phyloP scores from a whole-genome alignment of 148 eudicot genomes.

The Chenopodium album region DNA sequence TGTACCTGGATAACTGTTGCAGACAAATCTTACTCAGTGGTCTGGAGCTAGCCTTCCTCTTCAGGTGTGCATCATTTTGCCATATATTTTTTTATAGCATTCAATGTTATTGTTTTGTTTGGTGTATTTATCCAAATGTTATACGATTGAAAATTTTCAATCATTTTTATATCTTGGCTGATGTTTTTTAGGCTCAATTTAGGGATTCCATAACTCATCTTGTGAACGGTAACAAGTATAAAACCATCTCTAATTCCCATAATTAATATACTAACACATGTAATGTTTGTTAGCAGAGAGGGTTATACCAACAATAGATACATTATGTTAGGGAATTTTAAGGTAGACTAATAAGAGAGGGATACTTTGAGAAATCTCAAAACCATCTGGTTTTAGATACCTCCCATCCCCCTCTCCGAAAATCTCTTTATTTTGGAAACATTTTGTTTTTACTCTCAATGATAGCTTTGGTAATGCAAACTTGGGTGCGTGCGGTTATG shows the following conservation, averaged over 20 bases:
- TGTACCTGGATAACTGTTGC: slow-evolving; percentile 36
- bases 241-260: not conserved
- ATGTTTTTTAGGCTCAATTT: not conserved
- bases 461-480: too few species aligned
- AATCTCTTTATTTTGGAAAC: not conserved
- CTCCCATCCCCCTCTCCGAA: not conserved
- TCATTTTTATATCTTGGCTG: not conserved
- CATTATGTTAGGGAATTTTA: not conserved
- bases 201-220: not conserved
- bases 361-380: not conserved
- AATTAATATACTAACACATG: not conserved
- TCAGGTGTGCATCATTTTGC: slow-evolving; percentile 56
- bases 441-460: not conserved
- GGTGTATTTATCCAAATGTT: not conserved
- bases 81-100: not conserved
- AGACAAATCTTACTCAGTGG: slow-evolving; percentile 99
- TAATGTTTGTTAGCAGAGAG: not conserved
- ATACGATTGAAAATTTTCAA: not conserved
- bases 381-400: not conserved
- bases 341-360: not conserved
- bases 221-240: too few species aligned
- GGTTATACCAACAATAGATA: too few species aligned
- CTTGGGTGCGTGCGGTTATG: too few species aligned
- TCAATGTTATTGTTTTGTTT: slow-evolving; percentile 1
- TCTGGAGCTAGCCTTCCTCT: slow-evolving; percentile 99